Evolutionary conservation across 2,329 filamentous ascomycete species (phyloP), one percentile per base, ranked within the genome.

Genomic region (Tolypocladium sp.): DNA sequence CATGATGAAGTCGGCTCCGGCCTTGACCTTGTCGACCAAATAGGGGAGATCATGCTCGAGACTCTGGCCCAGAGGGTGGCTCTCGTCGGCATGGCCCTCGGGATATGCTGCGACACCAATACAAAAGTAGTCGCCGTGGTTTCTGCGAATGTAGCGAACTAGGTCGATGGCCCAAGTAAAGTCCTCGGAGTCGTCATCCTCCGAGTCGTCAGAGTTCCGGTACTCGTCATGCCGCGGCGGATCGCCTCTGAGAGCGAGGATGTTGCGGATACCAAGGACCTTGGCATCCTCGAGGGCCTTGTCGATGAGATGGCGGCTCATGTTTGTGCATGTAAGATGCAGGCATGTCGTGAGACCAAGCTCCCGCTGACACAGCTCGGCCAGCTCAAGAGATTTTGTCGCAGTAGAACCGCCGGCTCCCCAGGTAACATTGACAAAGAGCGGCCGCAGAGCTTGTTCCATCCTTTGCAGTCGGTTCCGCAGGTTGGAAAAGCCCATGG

Each of bases 391-490:
- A 38, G 91, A 96, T 77, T 96, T 96, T 59, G 84, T 83, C 5
- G 92, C 88, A 0, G 94, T 99, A 64, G 90, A 95, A 57, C 94
- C 94, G 61, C 94, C 94, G 33, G 94, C 94, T 57, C 94, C 94
- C 94, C 94, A 99, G 57, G 94, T 99, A 57, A 99, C 92, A 60
- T 92, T 97, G 62, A 99, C 91, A 70, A 99, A 99, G 53, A 97
- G 82, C 51, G 94, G 94, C 17, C 90, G 88, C 60, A 99, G 81
- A 17, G 91, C 92, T 64, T 91, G 86, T 56, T 94, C 87, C 94
- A 99, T 97, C 71, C 94, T 91, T 73, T 95, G 90, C 60, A 99
- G 85, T 70, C 94, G 92, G 64, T 90, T 90, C 71, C 93, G 90
- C 58, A 99, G 85, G 74, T 99, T 99, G 63, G 91, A 88, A 69